Evolutionary conservation across 805 yeast genomes (phyloP), one percentile per base, ranked within the genome.

Genomic region (Saturnispora gosingensis): DNA sequence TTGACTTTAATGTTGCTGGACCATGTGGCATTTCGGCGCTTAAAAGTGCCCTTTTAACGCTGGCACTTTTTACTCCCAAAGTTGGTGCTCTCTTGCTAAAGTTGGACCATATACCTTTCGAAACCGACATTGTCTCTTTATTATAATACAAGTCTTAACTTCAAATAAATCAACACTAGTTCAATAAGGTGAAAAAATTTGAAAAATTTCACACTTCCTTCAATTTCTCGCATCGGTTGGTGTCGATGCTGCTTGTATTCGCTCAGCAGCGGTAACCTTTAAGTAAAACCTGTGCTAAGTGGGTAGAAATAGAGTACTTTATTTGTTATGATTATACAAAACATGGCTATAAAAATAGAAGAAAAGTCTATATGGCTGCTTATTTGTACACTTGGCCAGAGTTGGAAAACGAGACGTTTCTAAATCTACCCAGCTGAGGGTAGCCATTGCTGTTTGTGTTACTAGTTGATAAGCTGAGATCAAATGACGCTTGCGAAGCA

Each of bases 1-100:
- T 63, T 49, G 72, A 67, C 53, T 68, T 72, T 25, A 81, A 59
- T 16, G 84, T 74, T 10, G 71, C 72, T 9, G 88, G 87, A 2
- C 86, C 86, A 28, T 56, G 53, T 8, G 72, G 72, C 39, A 68
- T 54, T 36, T 53, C 51, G 27, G 72, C 64, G 30, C 66, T 63
- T 46, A 69, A 49, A 38, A 69, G 30, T 1, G 70, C 69, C 3
- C 48, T 56, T 50, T 62, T 58, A 7, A 69, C 48, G 2, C 57
- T 54, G 27, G 59, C 53, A 48, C 58, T 64, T 46, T 62, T 65
- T 15, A 68, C 52, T 10, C 60, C 63, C 53, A 69, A 54, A 22
- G 65, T 57, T 16, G 58, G 62, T 6, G 72, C 61, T 54, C 72
- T 61, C 51, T 57, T 66, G 36, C 63, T 44, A 49, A 69, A 67